Conservation (phyloP, 495 filamentous ascomycete species). For the Pyronema domesticum region DNA sequence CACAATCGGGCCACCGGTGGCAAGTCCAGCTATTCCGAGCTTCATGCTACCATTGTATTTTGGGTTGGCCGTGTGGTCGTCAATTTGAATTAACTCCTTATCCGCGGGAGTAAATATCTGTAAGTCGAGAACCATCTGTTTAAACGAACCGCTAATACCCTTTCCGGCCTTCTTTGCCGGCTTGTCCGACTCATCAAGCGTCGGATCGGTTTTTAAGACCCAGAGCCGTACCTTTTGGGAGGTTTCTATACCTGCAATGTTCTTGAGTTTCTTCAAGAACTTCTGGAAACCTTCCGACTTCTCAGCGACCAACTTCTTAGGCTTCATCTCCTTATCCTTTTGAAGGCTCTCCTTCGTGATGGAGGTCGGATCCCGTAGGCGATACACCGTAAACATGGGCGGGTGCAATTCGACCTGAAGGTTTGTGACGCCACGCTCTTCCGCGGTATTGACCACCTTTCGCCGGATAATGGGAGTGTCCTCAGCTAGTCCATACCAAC, state of each 20-base stretch:
- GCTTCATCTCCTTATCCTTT: conserved; percentile 35
- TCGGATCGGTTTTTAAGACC: conserved; percentile 19
- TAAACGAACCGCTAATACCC: conserved; percentile 32
- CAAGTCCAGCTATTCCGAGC: conserved; percentile 45
- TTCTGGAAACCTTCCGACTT: conserved; percentile 46
- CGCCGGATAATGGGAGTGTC: conserved; percentile 58
- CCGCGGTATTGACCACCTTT: conserved; percentile 56
- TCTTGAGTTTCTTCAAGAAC: conserved; percentile 60
- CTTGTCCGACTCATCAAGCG: conserved; percentile 6
- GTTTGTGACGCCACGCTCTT: conserved; percentile 39
- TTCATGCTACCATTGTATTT: conserved; percentile 62
- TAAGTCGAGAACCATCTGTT: conserved; percentile 53
- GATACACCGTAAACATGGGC: conserved; percentile 70
- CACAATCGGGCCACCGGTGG: conserved; percentile 49
- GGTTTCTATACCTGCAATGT: conserved; percentile 40
- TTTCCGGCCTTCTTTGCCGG: conserved; percentile 11
- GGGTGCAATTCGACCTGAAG: conserved; percentile 61
- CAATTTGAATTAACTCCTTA: conserved; percentile 44
- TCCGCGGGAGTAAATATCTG: conserved; percentile 50
- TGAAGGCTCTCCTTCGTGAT: conserved; percentile 43
- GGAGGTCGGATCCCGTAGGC: conserved; percentile 42
- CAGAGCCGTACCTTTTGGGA: conserved; percentile 63
- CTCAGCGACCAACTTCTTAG: conserved; percentile 48
- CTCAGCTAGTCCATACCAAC: conserved; percentile 61
- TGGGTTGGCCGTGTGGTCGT: conserved; percentile 53